phyloP scores from a whole-genome alignment of 768 basidiomycete species.

The Panaeolus papilionaceus region DNA sequence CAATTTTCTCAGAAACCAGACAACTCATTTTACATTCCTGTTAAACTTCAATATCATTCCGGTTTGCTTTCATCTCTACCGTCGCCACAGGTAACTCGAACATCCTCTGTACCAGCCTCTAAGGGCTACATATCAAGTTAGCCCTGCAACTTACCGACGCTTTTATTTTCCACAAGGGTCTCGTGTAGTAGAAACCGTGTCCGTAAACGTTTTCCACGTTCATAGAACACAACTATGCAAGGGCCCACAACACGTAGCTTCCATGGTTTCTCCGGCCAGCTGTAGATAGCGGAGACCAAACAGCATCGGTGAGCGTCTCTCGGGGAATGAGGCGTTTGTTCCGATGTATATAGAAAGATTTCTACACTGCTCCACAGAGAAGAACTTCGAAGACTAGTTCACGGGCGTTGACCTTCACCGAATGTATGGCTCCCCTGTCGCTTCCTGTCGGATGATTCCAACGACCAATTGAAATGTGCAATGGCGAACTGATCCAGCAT shows the following conservation, averaged over 20 bases:
- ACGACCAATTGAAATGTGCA: background rate
- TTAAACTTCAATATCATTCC: background rate
- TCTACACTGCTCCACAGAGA: conserved; percentile 5
- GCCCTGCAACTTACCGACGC: background rate
- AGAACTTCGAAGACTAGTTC: background rate
- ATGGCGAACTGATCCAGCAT: background rate
- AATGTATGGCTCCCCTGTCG: background rate
- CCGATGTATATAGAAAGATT: background rate
- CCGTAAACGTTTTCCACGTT: conserved; percentile 4
- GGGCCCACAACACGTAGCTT: background rate
- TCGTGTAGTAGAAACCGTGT: too few species aligned
- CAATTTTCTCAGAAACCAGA: background rate
- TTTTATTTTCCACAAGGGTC: background rate
- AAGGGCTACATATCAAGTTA: background rate
- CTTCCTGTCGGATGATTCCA: background rate
- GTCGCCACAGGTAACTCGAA: background rate
- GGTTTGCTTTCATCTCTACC: background rate
- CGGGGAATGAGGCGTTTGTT: background rate
- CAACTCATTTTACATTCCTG: background rate
- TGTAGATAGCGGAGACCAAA: background rate
- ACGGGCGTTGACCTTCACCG: background rate
- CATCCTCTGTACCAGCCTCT: background rate
- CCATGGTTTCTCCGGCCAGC: background rate
- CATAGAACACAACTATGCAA: background rate
- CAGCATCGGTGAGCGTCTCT: conserved; percentile 12